These are phyloP conservation scores for Chlorella sorokiniana DNA, from an alignment of 139 green algal species.

Conservation along the genomic window DNA sequence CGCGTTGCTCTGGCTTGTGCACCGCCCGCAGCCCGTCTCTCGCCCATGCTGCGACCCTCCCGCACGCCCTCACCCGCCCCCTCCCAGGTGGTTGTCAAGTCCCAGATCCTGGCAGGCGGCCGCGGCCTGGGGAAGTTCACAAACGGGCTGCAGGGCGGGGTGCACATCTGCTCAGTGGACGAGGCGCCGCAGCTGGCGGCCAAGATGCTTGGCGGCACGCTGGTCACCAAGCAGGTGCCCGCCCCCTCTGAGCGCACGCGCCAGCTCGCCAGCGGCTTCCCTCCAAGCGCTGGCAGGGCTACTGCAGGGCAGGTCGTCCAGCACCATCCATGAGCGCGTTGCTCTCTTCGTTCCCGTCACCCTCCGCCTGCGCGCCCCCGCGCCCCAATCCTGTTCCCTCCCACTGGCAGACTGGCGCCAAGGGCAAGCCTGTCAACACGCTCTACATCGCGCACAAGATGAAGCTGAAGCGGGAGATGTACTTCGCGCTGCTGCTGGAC, in stretches of 20 bases:
- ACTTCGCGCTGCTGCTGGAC: constrained; percentile 98
- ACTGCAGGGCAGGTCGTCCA: too few species aligned
- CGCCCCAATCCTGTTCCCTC: too few species aligned
- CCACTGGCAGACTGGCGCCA: constrained; percentile 60
- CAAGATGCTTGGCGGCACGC: constrained; percentile 85
- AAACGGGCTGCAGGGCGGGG: constrained; percentile 95
- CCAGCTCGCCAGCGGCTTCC: too few species aligned
- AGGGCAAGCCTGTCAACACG: constrained; percentile 97
- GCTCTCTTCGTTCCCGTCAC: background rate
- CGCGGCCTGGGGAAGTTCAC: constrained; percentile 94
- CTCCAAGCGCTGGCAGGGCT: too few species aligned
- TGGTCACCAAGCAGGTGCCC: constrained; percentile 97
- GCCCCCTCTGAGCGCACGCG: constrained; percentile 31
- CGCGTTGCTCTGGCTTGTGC: too few species aligned
- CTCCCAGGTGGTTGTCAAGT: constrained; percentile 93
- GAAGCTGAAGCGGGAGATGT: constrained; percentile 96
- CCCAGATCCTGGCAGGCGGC: constrained; percentile 95
- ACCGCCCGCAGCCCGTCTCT: too few species aligned
- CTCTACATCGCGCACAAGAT: constrained; percentile 93
- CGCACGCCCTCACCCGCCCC: too few species aligned
- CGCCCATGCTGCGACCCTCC: too few species aligned
- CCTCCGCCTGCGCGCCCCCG: background rate
- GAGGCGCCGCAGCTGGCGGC: constrained; percentile 74
- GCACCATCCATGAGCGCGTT: too few species aligned
- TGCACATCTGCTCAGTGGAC: constrained; percentile 85